These are phyloP conservation scores for Neostapfia colusana DNA, from an alignment of 176 grass and related monocot species.

Conservation along the genomic window DNA sequence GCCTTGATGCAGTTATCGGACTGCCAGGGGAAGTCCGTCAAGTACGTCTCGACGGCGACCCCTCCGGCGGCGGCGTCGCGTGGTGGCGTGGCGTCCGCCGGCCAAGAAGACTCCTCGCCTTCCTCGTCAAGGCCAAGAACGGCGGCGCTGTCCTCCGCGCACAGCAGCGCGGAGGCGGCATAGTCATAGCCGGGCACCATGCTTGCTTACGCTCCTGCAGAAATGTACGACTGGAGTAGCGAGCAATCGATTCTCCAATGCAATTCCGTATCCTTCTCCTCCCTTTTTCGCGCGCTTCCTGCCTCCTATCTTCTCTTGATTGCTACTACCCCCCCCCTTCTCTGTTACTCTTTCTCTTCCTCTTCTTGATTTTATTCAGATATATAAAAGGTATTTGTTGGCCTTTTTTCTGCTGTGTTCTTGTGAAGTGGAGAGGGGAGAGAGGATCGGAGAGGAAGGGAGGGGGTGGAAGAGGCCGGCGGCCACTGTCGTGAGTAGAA, in stretches of 20 bases:
- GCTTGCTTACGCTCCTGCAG: constrained; percentile 14
- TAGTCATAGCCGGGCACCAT: constrained; percentile 77
- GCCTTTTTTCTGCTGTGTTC: constrained; percentile 35
- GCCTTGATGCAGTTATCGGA: constrained; percentile 67
- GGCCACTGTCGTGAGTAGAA: constrained; percentile 39
- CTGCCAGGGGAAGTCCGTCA: constrained; percentile 54
- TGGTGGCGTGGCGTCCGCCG: constrained; percentile 31
- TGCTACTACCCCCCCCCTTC: constrained; percentile 53
- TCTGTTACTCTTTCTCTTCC: constrained; percentile 29
- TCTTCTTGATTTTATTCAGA: constrained; percentile 51
- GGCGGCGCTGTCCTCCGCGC: constrained; percentile 79
- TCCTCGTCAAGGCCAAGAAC: constrained; percentile 72
- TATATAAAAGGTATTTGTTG: constrained; percentile 34
- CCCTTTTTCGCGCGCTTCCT: constrained; percentile 17
- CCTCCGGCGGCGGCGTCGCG: constrained; percentile 16
- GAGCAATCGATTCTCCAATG: constrained; percentile 33
- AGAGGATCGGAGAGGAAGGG: constrained; percentile 11
- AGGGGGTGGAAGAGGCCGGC: constrained; percentile 14
- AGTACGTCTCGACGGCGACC: constrained; percentile 26
- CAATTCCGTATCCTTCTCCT: background rate
- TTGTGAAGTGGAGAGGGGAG: constrained; percentile 41
- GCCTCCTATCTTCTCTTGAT: constrained; percentile 28
- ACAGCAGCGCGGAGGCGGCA: constrained; percentile 75
- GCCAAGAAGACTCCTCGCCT: constrained; percentile 49
- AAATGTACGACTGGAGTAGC: constrained; percentile 23